These are phyloP conservation scores for Ogataea pignaliae DNA, from an alignment of 805 yeast species.

Conservation along the genomic window DNA sequence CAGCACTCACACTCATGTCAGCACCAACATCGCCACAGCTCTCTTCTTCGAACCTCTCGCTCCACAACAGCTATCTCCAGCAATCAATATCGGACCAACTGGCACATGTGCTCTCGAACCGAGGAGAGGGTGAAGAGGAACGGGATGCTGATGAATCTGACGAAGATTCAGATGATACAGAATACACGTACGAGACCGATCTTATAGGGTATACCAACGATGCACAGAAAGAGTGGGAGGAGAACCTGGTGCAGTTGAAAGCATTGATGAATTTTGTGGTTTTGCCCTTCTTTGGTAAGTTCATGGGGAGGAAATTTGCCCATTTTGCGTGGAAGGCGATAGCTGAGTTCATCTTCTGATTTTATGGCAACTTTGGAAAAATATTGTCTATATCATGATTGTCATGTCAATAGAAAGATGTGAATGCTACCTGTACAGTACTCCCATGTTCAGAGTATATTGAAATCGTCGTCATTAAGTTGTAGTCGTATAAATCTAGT, in stretches of 20 bases:
- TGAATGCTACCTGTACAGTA: too few species aligned
- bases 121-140: not conserved
- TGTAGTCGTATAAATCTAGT: too few species aligned
- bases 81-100: too few species aligned
- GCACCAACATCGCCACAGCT: too few species aligned
- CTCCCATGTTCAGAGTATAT: too few species aligned
- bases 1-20: too few species aligned
- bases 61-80: not conserved
- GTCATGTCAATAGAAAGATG: too few species aligned
- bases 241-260: conserved; percentile 54
- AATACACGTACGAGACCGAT: conserved; percentile 31
- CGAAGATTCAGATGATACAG: conserved; percentile 8
- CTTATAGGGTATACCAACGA: conserved; percentile 18
- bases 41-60: not conserved
- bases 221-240: conserved; percentile 74
- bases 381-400: too few species aligned
- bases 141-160: not conserved
- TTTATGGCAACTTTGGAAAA: not conserved
- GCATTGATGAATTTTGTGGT: conserved; percentile 56
- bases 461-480: too few species aligned
- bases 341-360: conserved; percentile 19
- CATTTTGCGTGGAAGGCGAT: conserved; percentile 30
- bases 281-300: conserved; percentile 63
- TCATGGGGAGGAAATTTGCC: conserved; percentile 59
- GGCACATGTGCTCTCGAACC: not conserved